Base-by-base conservation (phyloP, 2,329 filamentous ascomycete species). In the Claviceps africana region DNA sequence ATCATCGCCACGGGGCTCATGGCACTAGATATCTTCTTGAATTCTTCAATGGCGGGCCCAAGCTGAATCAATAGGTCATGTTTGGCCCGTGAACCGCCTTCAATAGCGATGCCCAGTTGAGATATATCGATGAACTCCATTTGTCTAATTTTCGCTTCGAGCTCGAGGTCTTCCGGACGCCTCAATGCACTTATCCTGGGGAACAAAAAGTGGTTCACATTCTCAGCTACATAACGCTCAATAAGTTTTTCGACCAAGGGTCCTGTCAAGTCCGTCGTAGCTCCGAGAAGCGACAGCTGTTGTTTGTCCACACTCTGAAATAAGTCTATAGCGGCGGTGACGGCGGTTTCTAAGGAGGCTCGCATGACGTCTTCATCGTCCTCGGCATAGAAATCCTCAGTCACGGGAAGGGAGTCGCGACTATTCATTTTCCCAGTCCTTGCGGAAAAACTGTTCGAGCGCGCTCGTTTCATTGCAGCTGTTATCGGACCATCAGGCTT, bases 301-400 rank as follows among this genome's bases (percentile, higher is more conserved):
- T 95, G 88, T 65, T 95, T 95, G 65, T 98, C 93, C 6, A 98
- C 91, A 54, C 83, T 83, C 61, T 97, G 91, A 59, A 98, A 98
- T 1, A 97, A 76, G 62, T 98, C 93, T 58, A 98, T 97, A 0
- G 90, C 93, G 10, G 86, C 81, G 10, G 88, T 95, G 11, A 98
- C 87, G 1, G 91, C 90, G 1, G 87, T 94, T 68, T 98, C 93
- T 15, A 97, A 72, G 17, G 89, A 88, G 22, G 83, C 83, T 52
- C 91, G 78, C 83, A 98, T 91, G 31, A 88, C 76, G 58, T 94
- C 86, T 65, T 97, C 93, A 58, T 96, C 90, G 54, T 95, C 89
- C 59, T 93, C 88, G 47, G 87, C 81, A 62, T 85, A 89, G 54
- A 85, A 82, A 50, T 83, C 71, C 62, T 85, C 79, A 33, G 75